Evolutionary conservation across 2,329 filamentous ascomycete genomes (phyloP), one percentile per base, ranked within the genome.

Genomic region (Lecanosticta acicola): DNA sequence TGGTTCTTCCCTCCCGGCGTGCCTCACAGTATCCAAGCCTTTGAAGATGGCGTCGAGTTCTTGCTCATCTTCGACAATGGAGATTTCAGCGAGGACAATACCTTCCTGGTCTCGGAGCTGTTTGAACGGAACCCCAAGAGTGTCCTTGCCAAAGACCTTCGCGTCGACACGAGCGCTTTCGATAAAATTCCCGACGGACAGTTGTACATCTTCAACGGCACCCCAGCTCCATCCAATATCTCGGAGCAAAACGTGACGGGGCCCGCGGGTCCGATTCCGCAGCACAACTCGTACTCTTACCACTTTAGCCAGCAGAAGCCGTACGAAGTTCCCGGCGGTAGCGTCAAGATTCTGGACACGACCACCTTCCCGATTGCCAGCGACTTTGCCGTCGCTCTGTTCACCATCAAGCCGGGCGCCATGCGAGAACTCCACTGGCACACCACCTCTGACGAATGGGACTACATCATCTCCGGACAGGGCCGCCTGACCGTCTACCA

Each of bases 391-490:
- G 73, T 73, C 0, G 78, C 77, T 0, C 67, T 81, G 1, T 75
- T 82, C 8, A 77, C 73, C 2, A 66, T 82, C 24, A 68, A 79
- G 54, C 78, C 79, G 0, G 79, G 79, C n/a, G 79, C 78, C 1
- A 78, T 83, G 76, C 73, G 80, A 17, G 79, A 83, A 58, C 66
- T 83, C 35, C 79, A 83, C 66, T 83, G 79, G 79, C 79, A 83
- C 64, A 75, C 76, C 1, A 71, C 69, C 1, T 73, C 70, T 7
- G 78, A 81, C 59, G 79, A 82, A 61, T 82, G 79, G 79, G 72
- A 71, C 41, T 81, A 76, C 63, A 80, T 82, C 66, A 63, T 81
- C 5, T 61, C 71, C 43, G 79, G 79, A 0, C 71, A 71, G 9
- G 79, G 72, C 0, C 72, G 79, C 8, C 69, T 80, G 32, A 81